phyloP scores from a whole-genome alignment of 495 filamentous ascomycete species.

The Hypoxylon cercidicola region DNA sequence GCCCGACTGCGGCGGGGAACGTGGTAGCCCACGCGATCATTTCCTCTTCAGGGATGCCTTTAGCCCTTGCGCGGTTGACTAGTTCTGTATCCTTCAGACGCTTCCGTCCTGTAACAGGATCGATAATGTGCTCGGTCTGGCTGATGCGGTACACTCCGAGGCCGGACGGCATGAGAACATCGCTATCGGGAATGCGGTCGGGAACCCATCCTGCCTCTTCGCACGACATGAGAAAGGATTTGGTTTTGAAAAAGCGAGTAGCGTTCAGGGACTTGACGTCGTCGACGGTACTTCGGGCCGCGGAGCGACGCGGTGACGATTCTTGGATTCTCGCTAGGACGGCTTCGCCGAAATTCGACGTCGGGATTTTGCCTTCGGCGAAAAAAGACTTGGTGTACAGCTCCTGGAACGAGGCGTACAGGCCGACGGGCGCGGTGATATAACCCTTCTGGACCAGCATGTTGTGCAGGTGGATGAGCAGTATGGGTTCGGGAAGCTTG shows the following conservation, averaged over 20 bases:
- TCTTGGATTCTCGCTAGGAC: not conserved
- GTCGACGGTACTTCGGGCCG: not conserved
- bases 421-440: constrained; percentile 41
- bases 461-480: constrained; percentile 58
- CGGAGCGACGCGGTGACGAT: not conserved
- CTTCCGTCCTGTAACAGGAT: constrained; percentile 43
- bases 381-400: constrained; percentile 43
- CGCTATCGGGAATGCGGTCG: constrained; percentile 46
- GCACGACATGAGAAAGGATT: constrained; percentile 42
- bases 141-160: constrained; percentile 37
- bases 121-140: constrained; percentile 39
- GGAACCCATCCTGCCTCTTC: constrained; percentile 42
- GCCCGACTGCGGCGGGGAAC: not conserved
- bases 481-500: constrained; percentile 46
- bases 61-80: constrained; percentile 40
- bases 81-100: constrained; percentile 47
- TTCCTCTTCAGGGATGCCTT: constrained; percentile 34
- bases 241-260: constrained; percentile 48
- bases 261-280: constrained; percentile 20
- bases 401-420: constrained; percentile 39
- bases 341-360: constrained; percentile 42
- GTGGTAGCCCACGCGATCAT: constrained; percentile 23
- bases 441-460: constrained; percentile 55
- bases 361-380: constrained; percentile 44
- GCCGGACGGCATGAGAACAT: constrained; percentile 36